Base-by-base conservation (phyloP, 2,329 filamentous ascomycete species). In the Metarhizium brunneum region DNA sequence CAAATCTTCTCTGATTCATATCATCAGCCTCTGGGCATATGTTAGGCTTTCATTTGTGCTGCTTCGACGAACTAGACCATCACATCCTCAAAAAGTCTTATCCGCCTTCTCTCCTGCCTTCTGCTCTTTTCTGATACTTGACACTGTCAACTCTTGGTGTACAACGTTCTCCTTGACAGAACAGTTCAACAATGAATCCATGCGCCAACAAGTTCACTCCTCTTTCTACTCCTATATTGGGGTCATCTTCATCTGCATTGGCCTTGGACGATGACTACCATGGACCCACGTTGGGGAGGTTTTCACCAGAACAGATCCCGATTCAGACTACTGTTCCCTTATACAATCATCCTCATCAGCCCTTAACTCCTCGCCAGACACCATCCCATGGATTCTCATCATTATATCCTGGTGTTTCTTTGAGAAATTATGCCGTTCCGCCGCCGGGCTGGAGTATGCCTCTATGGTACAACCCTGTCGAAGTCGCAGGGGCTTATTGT, bases 181-280 rank as follows among this genome's bases (percentile, higher is more conserved):
- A 54, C 52, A 47, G 10, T 4, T 20, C 43, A 35, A 25, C 18
- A 36, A 58, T 56, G 52, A 58, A 58, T 54, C 52, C 56, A 18
- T 56, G 54, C 54, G 52, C 56, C 11, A 32, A 43, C 32, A 45
- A 58, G 29, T 50, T 58, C 13, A 56, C 43, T n/a, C 54, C 56
- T 49, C 42, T 50, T 35, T 52, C 36, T 16, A 40, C 42, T 52
- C 52, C 54, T 20, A 40, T 29, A 25, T 25, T 51, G 35, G 48
- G 50, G 2, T 40, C 48, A 45, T 58, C 56, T 20, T 54, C 54
- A 29, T 29, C 47, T 18, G 42, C 42, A 11, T 38, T 42, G 16
- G 32, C 20, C 2, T 50, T 38, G 29, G 43, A 58, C 14, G 48
- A 52, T 36, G 42, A 54, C 29, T 16, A 25, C 30, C 18, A 40